Base-by-base conservation (phyloP, 257 asterid species). In the Thymus mandschuricus region DNA sequence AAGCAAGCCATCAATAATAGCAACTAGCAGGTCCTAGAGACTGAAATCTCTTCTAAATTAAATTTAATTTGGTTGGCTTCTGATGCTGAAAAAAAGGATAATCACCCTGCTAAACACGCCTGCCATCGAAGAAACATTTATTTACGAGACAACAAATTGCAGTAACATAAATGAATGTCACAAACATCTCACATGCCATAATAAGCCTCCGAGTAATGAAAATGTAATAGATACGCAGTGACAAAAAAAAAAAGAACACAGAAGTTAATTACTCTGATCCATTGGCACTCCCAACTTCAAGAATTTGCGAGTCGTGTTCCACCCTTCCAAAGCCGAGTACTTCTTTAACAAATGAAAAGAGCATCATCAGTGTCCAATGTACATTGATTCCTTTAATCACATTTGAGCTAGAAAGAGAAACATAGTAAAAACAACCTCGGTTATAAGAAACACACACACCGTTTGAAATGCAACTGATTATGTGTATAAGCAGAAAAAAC, bases 201-300 rank as follows among this genome's bases (percentile, higher is more conserved):
- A 50, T 30, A 50, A 31, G 30, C 29, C 45, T 34, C 58, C 56
- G 40, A 68, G 38, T 41, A 27, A 48, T 74, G 46, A 35, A 69
- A 59, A 71, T 46, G 68, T 30, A 75, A 21, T 35, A 10, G 40
- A 28, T n/a, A 44, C 43, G 65, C 9, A 44, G 8, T 5, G 35
- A 46, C 31, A 15, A 30, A 54, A 30, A 15, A 49, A 76, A 57
- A 74, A 64, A 41, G 69, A 45, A 70, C 66, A 71, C 29, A 56
- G 27, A 71, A 69, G 75, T 29, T 50, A 76, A 81, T 88, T 82
- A 90, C 96, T 81, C 75, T 79, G 85, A 75, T 88, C 96, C 95
- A 90, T 90, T 65, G 55, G 78, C 69, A 76, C 74, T 68, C 65
- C 70, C 70, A 66, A 56, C 66, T 12, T n/a, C 62, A 60, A 41